These are phyloP conservation scores for Hypholoma sublateritium DNA, from an alignment of 768 basidiomycete genomes.

Conservation along the genomic window DNA sequence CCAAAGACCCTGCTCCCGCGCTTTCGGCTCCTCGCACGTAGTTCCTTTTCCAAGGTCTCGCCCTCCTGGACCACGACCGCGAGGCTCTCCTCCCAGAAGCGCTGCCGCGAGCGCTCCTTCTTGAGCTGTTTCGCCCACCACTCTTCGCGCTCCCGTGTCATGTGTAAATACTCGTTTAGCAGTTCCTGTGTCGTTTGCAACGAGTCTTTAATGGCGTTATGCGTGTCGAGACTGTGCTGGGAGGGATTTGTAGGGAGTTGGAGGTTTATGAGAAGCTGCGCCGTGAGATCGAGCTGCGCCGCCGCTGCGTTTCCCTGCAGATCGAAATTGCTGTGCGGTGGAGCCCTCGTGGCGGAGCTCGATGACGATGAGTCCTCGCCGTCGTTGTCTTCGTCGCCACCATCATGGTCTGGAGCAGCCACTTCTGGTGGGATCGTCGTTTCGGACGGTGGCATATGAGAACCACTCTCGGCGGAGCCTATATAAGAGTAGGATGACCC, in stretches of 20 bases:
- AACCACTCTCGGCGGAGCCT: too few relatives aligned
- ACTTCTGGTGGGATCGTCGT: not conserved
- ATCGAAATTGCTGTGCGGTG: slow-evolving; percentile 63
- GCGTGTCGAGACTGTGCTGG: slow-evolving; percentile 28
- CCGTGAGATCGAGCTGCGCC: slow-evolving; percentile 78
- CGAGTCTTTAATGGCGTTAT: slow-evolving; percentile 60
- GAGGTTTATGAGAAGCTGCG: slow-evolving; percentile 59
- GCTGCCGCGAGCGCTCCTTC: slow-evolving; percentile 61
- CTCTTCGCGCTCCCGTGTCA: slow-evolving; percentile 76
- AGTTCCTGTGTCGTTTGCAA: slow-evolving; percentile 47
- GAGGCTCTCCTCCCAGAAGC: slow-evolving; percentile 89
- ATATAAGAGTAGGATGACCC: too few relatives aligned
- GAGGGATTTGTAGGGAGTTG: slow-evolving; percentile 32
- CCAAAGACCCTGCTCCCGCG: slow-evolving; percentile 61
- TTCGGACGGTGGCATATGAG: not conserved
- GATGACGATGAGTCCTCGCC: slow-evolving; percentile 39
- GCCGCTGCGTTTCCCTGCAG: slow-evolving; percentile 67
- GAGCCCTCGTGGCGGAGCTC: slow-evolving; percentile 36
- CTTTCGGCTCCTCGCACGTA: slow-evolving; percentile 58
- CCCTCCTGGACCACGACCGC: slow-evolving; percentile 85
- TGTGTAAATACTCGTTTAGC: slow-evolving; percentile 18
- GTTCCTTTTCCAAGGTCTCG: slow-evolving; percentile 77
- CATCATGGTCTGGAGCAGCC: slow-evolving; percentile 16
- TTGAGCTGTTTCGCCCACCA: slow-evolving; percentile 72
- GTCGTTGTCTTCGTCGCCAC: slow-evolving; percentile 34